Conservation (phyloP, 176 grass and related monocot genomes). For the Thalia dealbata region DNA sequence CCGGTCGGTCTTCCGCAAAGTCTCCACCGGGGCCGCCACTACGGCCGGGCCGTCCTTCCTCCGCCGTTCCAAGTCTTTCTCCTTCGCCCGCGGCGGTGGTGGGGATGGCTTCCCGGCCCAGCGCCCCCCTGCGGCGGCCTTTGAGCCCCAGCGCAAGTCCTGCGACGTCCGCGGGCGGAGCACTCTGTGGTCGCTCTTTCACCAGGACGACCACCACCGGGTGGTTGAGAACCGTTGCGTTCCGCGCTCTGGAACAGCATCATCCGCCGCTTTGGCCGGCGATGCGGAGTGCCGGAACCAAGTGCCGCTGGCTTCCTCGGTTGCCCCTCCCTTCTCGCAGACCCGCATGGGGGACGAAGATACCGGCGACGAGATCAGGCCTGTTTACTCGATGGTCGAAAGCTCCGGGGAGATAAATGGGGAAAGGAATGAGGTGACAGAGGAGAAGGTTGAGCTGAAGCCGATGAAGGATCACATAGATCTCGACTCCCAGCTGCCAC, state of each 20-base stretch:
- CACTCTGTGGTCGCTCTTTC: slow-evolving; percentile 83
- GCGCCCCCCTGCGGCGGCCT: slow-evolving; percentile 10
- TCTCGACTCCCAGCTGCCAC: slow-evolving; percentile 33
- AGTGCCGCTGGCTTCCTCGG: slow-evolving; percentile 29
- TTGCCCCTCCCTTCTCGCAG: slow-evolving; percentile 9
- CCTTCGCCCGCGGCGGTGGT: slow-evolving; percentile 35
- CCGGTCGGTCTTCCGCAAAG: slow-evolving; percentile 56
- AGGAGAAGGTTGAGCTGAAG: slow-evolving; percentile 19
- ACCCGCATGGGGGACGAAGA: slow-evolving; percentile 22
- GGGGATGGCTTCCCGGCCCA: slow-evolving; percentile 28
- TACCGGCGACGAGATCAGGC: slow-evolving; percentile 51
- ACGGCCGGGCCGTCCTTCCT: slow-evolving; percentile 24
- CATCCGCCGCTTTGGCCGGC: slow-evolving; percentile 8
- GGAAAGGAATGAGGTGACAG: neutral
- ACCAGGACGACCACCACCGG: slow-evolving; percentile 73
- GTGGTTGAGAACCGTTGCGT: slow-evolving; percentile 34
- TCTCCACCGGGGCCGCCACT: slow-evolving; percentile 2
- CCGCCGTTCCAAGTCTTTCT: slow-evolving; percentile 79
- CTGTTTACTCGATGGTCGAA: slow-evolving; percentile 47
- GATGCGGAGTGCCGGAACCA: slow-evolving; percentile 24
- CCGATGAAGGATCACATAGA: slow-evolving; percentile 85
- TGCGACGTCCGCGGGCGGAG: slow-evolving; percentile 81
- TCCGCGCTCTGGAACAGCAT: slow-evolving; percentile 29
- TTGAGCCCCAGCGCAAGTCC: slow-evolving; percentile 75
- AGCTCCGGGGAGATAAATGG: slow-evolving; percentile 62